These are phyloP conservation scores for Centrapalus pauciflorus DNA, from an alignment of 129 eudicot genomes.

Conservation along the genomic window DNA sequence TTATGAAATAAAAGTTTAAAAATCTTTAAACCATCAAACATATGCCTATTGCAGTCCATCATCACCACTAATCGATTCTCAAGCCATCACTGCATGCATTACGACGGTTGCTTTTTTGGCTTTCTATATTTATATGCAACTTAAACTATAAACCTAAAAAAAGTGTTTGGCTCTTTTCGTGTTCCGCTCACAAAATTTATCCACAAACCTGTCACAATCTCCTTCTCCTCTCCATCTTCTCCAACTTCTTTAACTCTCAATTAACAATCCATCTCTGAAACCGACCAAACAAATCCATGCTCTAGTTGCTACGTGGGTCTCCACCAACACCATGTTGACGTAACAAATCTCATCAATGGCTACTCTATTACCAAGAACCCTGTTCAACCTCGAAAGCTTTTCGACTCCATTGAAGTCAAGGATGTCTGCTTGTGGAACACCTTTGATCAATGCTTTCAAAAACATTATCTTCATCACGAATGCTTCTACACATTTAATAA, in stretches of 20 bases:
- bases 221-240: constrained; percentile 17
- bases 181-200: not conserved
- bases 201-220: not conserved
- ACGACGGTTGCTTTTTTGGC: too few species aligned
- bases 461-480: constrained; percentile 20
- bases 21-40: too few species aligned
- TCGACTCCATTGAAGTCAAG: constrained; percentile 37
- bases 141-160: too few species aligned
- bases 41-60: too few species aligned
- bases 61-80: too few species aligned
- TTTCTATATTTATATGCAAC: too few species aligned
- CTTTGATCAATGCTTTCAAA: constrained; percentile 36
- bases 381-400: constrained; percentile 28
- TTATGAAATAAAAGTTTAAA: too few species aligned
- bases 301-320: constrained; percentile 34
- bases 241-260: constrained; percentile 33
- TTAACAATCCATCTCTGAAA: constrained; percentile 27
- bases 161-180: not conserved
- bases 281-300: constrained; percentile 52
- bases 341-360: constrained; percentile 47
- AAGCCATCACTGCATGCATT: too few species aligned
- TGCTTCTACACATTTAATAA: constrained; percentile 28
- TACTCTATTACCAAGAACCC: constrained; percentile 31
- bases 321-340: constrained; percentile 39
- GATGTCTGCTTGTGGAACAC: constrained; percentile 45